Base-by-base conservation (phyloP, 2,329 filamentous ascomycete genomes). In the Penicillium psychrosexuale region DNA sequence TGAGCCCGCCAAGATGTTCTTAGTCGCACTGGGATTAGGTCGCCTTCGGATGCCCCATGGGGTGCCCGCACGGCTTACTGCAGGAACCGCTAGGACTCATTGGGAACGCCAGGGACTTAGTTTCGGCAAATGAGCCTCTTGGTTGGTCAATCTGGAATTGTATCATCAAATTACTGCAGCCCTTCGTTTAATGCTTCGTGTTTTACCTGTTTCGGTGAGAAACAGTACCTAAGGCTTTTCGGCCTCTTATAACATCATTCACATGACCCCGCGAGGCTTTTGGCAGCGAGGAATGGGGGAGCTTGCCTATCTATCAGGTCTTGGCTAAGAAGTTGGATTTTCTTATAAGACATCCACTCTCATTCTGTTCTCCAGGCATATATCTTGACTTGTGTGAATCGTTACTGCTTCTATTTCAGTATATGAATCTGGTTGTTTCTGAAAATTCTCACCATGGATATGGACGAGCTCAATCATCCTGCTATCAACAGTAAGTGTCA, bases 401-500 rank as follows among this genome's bases (percentile, higher is more conserved):
- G 3, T 19, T 37, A 27, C 8, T 12, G 9, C 19, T 44, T 33
- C 5, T 8, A 27, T 33, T 31, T 15, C 17, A 33, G 11, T 36
- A 12, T 9, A 40, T 34, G 19, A 8, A 45, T 22, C 5, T 28
- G 2, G 3, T 31, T 44, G 22, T 27, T 34, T 13, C 22, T 47
- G 27, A 36, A 3, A n/a, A 15, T 12, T 33, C 30, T 19, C 38
- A 31, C 31, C 6, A 56, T 53, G 56, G 40, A 56, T 34, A 28
- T 33, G 28, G 38, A 58, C 9, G 27, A 46, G 17, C 5, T 36
- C 9, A 27, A 34, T 15, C 42, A 15, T 17, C 58, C 58, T 17
- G 48, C 58, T 19, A 58, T 60, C 19, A 60, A 53, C 38, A 39
- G 58, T 60, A 42, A 49, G 52, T 44, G 6, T 5, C 8, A 8